Evolutionary conservation across 2,329 filamentous ascomycete species (phyloP).

Genomic region (Calonectria crousiana): DNA sequence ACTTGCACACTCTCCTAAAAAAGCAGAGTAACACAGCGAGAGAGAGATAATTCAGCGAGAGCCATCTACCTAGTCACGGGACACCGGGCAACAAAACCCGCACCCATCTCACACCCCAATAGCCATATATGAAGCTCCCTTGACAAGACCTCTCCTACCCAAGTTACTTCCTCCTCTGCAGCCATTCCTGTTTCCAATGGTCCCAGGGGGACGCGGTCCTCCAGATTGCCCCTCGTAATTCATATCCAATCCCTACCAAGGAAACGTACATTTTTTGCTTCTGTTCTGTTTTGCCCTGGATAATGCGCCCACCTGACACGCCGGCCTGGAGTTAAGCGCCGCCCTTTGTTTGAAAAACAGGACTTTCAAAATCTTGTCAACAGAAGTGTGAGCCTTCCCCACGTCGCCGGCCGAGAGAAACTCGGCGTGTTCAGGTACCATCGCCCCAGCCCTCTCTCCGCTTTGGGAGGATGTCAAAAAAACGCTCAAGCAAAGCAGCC

Average conservation of each 20-base stretch:
- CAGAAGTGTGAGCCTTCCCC: constrained; percentile 20
- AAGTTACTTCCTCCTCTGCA: background rate
- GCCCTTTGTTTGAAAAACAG: constrained; percentile 27
- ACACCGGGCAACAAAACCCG: background rate
- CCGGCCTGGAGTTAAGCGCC: constrained; percentile 23
- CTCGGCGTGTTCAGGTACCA: constrained; percentile 13
- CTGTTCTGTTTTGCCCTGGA: constrained; percentile 32
- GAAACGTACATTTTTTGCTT: constrained; percentile 31
- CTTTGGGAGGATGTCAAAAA: constrained; percentile 29
- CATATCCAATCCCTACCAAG: constrained; percentile 30
- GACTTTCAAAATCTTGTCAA: constrained; percentile 17
- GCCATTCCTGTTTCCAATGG: background rate
- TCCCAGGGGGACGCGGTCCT: background rate
- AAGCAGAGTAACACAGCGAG: constrained; percentile 18
- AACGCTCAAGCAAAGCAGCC: constrained; percentile 21
- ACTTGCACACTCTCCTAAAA: constrained; percentile 17
- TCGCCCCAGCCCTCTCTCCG: constrained; percentile 19
- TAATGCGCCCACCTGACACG: constrained; percentile 32
- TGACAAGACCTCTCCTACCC: background rate
- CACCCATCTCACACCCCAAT: background rate
- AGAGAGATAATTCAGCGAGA: constrained; percentile 29
- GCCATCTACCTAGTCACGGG: constrained; percentile 20
- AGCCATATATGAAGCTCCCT: background rate
- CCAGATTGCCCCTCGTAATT: constrained; percentile 9
- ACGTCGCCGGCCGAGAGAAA: constrained; percentile 23